Base-by-base conservation (phyloP, 768 basidiomycete genomes). In the Cyclocybe aegerita region DNA sequence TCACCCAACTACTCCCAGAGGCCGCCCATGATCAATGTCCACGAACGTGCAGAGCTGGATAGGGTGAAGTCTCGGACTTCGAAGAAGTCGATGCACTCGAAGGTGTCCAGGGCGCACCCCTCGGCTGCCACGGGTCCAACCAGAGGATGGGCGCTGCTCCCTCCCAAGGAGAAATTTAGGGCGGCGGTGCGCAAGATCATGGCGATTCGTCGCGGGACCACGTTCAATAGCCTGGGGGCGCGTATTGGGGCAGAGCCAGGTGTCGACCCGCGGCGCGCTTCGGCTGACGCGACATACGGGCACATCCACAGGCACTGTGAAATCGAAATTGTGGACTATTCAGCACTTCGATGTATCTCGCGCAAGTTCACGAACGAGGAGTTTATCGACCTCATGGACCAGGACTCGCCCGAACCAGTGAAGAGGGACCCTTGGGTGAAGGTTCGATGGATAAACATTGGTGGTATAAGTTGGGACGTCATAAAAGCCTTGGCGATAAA, bases 401-500 rank as follows among this genome's bases (percentile, higher is more conserved):
- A 77, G 52, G 60, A 63, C 10, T 56, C 58, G 16, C 45, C 40
- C 4, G 63, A 53, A 6, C 77, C 78, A 5, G 74, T 78, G 50
- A 65, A 68, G 49, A 72, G 73, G 48, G 80, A 82, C 53, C 66
- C 77, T 3, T 86, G 83, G 84, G 79, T 78, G 23, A 85, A 80
- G 60, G 87, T 86, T 12, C 69, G 88, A 45, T 90, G 86, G 86
- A 87, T 88, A 46, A 85, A 86, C 56, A 75, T 88, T 54, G 81
- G 78, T 16, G 88, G 87, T 4, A 59, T 79, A 53, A 78, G 80
- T 55, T 89, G 86, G 85, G 86, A 88, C 58, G 84, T 89, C 34
- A 76, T 90, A 57, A 85, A 83, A 58, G 79, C 81, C 0, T 65
- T 88, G 31, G 82, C 83, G 14, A 64, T 88, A 49, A 79, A 78